Conservation (phyloP, 768 basidiomycete species). For the Vararia minispora region DNA sequence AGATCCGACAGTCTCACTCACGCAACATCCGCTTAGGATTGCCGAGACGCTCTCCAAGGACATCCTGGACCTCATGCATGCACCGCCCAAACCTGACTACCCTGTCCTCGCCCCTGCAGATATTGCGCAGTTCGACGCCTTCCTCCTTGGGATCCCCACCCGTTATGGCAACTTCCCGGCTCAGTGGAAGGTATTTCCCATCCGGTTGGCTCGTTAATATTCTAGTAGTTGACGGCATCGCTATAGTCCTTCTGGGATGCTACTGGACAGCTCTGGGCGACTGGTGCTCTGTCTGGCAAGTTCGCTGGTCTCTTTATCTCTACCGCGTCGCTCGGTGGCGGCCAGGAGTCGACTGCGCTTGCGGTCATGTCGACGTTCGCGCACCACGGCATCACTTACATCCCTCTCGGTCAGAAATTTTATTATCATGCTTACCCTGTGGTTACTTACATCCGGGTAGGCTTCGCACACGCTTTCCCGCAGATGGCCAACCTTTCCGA, state of each 20-base stretch:
- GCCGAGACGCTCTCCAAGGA: conserved; percentile 69
- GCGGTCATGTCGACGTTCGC: conserved; percentile 42
- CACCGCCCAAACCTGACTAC: conserved; percentile 60
- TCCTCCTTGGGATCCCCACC: conserved; percentile 68
- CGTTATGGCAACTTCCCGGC: conserved; percentile 76
- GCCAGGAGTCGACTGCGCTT: conserved; percentile 53
- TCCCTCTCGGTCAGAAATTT: conserved; percentile 54
- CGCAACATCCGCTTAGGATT: conserved; percentile 42
- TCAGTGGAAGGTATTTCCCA: conserved; percentile 54
- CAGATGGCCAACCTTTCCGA: conserved; percentile 31
- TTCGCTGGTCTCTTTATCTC: conserved; percentile 69
- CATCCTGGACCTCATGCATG: conserved; percentile 56
- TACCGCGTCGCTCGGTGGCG: conserved; percentile 60
- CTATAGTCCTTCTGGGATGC: conserved; percentile 74
- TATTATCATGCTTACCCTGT: too few relatives aligned
- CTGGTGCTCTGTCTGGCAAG: conserved; percentile 58
- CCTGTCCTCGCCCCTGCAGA: conserved; percentile 50
- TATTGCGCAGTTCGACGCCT: conserved; percentile 58
- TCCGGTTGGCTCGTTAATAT: background rate
- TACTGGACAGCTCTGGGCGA: conserved; percentile 55
- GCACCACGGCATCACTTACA: conserved; percentile 64
- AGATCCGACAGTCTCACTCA: background rate
- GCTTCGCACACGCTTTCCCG: conserved; percentile 38
- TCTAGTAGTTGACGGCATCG: conserved; percentile 3
- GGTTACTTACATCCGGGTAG: too few relatives aligned